These are phyloP conservation scores for Astrothelium macrocarpum DNA, from an alignment of 495 filamentous ascomycete genomes.

Conservation along the genomic window DNA sequence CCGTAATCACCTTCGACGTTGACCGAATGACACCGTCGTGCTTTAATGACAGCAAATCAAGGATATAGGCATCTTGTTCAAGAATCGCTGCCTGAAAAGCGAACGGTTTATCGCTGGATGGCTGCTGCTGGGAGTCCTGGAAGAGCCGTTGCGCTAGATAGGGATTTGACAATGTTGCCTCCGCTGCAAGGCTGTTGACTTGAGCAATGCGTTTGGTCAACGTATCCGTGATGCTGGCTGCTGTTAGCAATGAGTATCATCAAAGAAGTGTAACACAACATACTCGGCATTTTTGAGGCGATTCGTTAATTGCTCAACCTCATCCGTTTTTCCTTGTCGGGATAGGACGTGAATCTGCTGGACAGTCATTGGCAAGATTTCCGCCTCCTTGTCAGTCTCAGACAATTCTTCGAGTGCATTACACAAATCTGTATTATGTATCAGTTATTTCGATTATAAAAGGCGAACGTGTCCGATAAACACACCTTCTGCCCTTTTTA, in stretches of 20 bases:
- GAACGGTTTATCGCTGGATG: constrained; percentile 59
- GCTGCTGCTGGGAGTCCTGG: constrained; percentile 28
- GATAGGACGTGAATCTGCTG: constrained; percentile 77
- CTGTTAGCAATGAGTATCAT: not conserved
- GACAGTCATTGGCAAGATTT: constrained; percentile 74
- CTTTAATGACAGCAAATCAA: constrained; percentile 73
- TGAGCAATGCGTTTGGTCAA: constrained; percentile 69
- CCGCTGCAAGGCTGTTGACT: constrained; percentile 61
- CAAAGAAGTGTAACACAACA: constrained; percentile 23
- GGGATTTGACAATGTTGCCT: constrained; percentile 55
- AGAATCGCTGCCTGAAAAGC: constrained; percentile 62
- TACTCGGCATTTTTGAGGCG: constrained; percentile 56
- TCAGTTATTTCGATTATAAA: not conserved
- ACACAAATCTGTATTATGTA: constrained; percentile 53
- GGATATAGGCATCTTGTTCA: constrained; percentile 55
- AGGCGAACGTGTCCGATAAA: not conserved
- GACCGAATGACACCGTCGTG: constrained; percentile 59
- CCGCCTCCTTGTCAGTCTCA: constrained; percentile 72
- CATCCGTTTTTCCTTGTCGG: constrained; percentile 59
- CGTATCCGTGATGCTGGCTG: constrained; percentile 51
- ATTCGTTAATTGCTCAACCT: constrained; percentile 58
- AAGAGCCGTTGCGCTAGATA: constrained; percentile 62
- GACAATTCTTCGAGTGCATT: constrained; percentile 71
- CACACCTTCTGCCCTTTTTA: constrained; percentile 69
- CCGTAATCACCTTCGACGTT: constrained; percentile 49